Evolutionary conservation across 768 basidiomycete species (phyloP).

Genomic region (Leccinum longicurvipes): DNA sequence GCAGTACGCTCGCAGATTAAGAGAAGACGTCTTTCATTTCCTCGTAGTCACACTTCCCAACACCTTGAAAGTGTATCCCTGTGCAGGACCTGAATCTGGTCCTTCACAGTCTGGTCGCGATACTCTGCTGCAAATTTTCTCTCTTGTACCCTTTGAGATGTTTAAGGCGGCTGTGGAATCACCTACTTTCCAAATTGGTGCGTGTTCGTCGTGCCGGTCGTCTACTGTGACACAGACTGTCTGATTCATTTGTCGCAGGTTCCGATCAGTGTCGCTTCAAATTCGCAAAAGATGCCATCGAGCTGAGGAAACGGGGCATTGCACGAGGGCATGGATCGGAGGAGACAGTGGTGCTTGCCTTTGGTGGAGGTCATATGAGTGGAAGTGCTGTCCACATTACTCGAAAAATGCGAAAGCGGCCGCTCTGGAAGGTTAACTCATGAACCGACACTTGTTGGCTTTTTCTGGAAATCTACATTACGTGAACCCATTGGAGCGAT

Average conservation of each 20-base stretch:
- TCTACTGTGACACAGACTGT: not conserved
- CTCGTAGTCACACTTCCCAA: conserved; percentile 72
- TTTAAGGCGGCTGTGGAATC: conserved; percentile 83
- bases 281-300: conserved; percentile 89
- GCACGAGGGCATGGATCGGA: conserved; percentile 68
- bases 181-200: conserved; percentile 76
- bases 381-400: conserved; percentile 84
- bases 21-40: conserved; percentile 77
- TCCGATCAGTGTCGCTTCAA: conserved; percentile 86
- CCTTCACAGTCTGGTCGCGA: conserved; percentile 54
- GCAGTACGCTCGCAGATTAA: conserved; percentile 69
- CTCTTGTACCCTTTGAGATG: conserved; percentile 81
- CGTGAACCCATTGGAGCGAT: conserved; percentile 22
- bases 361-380: conserved; percentile 66
- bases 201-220: conserved; percentile 20
- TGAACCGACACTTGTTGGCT: conserved; percentile 39
- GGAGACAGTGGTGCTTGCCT: conserved; percentile 90
- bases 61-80: conserved; percentile 51
- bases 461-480: conserved; percentile 25
- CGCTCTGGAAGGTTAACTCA: conserved; percentile 78
- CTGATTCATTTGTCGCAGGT: conserved; percentile 40
- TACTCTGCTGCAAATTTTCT: conserved; percentile 68
- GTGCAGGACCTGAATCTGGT: conserved; percentile 37
- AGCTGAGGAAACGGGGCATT: conserved; percentile 75
- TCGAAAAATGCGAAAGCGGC: conserved; percentile 80